Evolutionary conservation across 805 yeast species (phyloP).

Genomic region (Brettanomyces bruxellensis): DNA sequence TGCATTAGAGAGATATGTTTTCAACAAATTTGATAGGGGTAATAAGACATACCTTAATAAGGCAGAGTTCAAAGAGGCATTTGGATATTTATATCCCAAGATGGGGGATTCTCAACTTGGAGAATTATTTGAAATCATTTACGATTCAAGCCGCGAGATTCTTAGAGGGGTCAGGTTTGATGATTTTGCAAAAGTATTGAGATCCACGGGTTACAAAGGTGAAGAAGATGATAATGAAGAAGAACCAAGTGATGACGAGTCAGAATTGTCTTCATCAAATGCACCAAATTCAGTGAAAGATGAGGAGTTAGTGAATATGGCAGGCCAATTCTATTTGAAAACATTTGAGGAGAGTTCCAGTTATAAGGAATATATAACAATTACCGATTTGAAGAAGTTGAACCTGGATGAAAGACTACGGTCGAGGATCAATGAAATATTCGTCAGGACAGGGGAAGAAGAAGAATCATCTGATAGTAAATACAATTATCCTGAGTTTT

Average conservation of each 20-base stretch:
- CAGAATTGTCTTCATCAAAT: background rate
- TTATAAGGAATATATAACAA: conserved; percentile 30
- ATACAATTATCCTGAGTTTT: conserved; percentile 7
- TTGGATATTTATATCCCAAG: conserved; percentile 32
- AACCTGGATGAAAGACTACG: conserved; percentile 11
- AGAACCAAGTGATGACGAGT: background rate
- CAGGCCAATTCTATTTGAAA: conserved; percentile 29
- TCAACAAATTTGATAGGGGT: conserved; percentile 30
- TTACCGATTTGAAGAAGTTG: conserved; percentile 29
- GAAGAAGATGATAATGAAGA: conserved; percentile 8
- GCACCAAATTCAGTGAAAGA: conserved; percentile 12
- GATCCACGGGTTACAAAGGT: conserved; percentile 8
- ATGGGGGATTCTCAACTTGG: conserved; percentile 26
- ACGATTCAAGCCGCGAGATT: conserved; percentile 12
- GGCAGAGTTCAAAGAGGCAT: conserved; percentile 33
- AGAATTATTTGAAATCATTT: conserved; percentile 28
- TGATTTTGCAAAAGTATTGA: conserved; percentile 18
- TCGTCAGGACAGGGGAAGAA: conserved; percentile 5
- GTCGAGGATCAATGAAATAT: conserved; percentile 5
- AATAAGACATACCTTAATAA: conserved; percentile 29
- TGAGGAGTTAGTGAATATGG: conserved; percentile 27
- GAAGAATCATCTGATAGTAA: background rate
- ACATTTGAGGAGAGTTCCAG: conserved; percentile 32
- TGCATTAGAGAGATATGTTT: conserved; percentile 25
- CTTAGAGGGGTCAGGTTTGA: conserved; percentile 19